These are phyloP conservation scores for Poa annua DNA, from an alignment of 176 grass and related monocot species.

Conservation along the genomic window DNA sequence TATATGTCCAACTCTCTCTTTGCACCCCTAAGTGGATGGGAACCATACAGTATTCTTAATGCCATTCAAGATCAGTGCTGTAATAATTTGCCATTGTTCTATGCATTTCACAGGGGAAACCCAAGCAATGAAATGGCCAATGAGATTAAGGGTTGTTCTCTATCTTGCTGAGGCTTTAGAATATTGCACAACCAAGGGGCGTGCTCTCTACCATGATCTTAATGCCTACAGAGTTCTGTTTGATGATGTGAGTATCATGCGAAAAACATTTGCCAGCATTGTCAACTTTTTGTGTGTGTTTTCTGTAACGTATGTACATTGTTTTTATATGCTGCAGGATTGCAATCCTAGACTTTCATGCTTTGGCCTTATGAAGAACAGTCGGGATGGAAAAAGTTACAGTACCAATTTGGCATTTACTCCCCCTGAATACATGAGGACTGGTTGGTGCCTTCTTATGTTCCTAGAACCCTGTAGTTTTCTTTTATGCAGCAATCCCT, in stretches of 20 bases:
- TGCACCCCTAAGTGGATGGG: not conserved
- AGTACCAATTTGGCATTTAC: constrained; percentile 99
- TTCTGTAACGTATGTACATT: constrained; percentile 38
- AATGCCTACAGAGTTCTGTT: constrained; percentile 98
- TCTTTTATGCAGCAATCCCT: not conserved
- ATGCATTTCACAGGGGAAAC: constrained; percentile 81
- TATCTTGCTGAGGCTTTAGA: constrained; percentile 94
- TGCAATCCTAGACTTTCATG: constrained; percentile 98
- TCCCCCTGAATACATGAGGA: constrained; percentile 97
- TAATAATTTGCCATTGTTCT: constrained; percentile 28
- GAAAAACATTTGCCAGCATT: constrained; percentile 11
- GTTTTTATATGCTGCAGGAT: constrained; percentile 55
- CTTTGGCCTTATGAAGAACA: constrained; percentile 99
- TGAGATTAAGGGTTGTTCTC: constrained; percentile 95
- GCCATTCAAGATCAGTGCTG: constrained; percentile 7
- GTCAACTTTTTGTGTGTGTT: constrained; percentile 18
- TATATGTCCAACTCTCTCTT: not conserved
- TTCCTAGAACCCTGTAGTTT: constrained; percentile 33
- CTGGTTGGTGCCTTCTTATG: constrained; percentile 59
- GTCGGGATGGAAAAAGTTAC: constrained; percentile 97
- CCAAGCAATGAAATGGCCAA: constrained; percentile 97
- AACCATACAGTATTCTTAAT: constrained; percentile 27
- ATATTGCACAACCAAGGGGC: constrained; percentile 83
- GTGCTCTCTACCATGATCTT: constrained; percentile 97
- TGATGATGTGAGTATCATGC: constrained; percentile 76